A percentile compares a stretch with the other conserved stretches of the same genome.
Evolutionary conservation across 2,329 filamentous ascomycete species (phyloP).

Genomic region (Fusarium tjaetaba): DNA sequence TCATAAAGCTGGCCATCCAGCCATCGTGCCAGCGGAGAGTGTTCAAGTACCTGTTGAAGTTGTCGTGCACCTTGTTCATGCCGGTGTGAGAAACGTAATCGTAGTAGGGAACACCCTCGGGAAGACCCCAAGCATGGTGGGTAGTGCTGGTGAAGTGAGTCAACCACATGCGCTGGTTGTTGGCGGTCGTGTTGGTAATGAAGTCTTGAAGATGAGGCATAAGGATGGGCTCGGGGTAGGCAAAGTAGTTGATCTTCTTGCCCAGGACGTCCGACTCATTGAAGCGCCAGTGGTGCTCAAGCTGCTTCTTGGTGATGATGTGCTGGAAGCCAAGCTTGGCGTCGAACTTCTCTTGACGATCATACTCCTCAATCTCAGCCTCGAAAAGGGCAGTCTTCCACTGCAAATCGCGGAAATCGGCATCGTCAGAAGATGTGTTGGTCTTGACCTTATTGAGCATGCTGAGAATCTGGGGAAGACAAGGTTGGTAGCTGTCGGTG

Average conservation of each 20-base stretch:
- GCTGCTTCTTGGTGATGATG: conserved; percentile 45
- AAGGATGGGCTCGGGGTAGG: conserved; percentile 46
- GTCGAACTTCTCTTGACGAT: conserved; percentile 49
- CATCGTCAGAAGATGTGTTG: conserved; percentile 15
- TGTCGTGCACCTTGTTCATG: conserved; percentile 39
- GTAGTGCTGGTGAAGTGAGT: conserved; percentile 51
- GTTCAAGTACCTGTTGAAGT: conserved; percentile 49
- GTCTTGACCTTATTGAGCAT: conserved; percentile 46
- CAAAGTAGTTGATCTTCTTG: conserved; percentile 49
- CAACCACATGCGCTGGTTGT: conserved; percentile 50
- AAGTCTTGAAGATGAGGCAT: conserved; percentile 47
- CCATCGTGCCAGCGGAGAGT: conserved; percentile 47
- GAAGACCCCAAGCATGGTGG: conserved; percentile 47
- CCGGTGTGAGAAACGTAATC: conserved; percentile 41
- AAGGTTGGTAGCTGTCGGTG: conserved; percentile 56
- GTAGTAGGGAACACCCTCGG: conserved; percentile 33
- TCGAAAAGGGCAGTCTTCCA: conserved; percentile 50
- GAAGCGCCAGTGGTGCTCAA: conserved; percentile 38
- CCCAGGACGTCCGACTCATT: conserved; percentile 38
- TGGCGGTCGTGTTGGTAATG: conserved; percentile 46
- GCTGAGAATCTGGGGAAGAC: conserved; percentile 53
- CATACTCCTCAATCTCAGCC: conserved; percentile 49
- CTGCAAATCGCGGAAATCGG: conserved; percentile 43
- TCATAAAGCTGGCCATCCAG: conserved; percentile 48
- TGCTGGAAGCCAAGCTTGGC: conserved; percentile 47